Base-by-base conservation (phyloP, 140 eudicot species). In the Ambrosia hybrid region DNA sequence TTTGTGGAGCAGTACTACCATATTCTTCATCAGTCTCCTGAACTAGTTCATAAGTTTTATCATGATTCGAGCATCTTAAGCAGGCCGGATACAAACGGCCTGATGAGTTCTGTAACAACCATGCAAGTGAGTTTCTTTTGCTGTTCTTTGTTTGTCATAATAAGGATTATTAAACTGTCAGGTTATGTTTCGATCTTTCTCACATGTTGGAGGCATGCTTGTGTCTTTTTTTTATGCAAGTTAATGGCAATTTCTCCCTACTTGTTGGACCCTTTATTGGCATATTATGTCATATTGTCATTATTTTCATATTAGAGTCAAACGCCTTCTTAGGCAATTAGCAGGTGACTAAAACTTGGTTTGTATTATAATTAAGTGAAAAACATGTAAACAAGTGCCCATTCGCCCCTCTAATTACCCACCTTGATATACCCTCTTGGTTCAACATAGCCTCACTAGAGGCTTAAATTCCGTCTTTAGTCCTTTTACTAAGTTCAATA, bases 1-100 rank as follows among this genome's bases (percentile, higher is more conserved):
- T 90, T 94, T 49, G 97, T 86, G 68, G 90, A 84, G 66, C 99
- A 90, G 82, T 90, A 94, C 76, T 90, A 94, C 76, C 85, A 85
- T 39, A 86, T 88, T 67, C 97, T 94, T 69, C 88, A 86, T 64
- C 84, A 83, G 46, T 90, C 99, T 57, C 97, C 99, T 11, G 91
- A 86, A 63, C 56, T 77, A 51, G 97, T 85, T 65, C 78, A 75
- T 76, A 84, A 81, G 59, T 94, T 94, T 65, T 94, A 94, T 76
- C 96, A 84, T 12, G 95, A 94, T 72, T 78, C 86, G n/a, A 94
- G 99, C 71, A 80, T 83, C 51, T 68, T 94, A 62, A 88, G 97
- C 76, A 78, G 97, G 17, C 96, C 86, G n/a, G 88, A 83, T 36
- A 77, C 78, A 8, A 73, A 80, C 66, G 99, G 96, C 49, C 13